Conservation (phyloP, 179 eudicot species). For the Beta lomatogona region DNA sequence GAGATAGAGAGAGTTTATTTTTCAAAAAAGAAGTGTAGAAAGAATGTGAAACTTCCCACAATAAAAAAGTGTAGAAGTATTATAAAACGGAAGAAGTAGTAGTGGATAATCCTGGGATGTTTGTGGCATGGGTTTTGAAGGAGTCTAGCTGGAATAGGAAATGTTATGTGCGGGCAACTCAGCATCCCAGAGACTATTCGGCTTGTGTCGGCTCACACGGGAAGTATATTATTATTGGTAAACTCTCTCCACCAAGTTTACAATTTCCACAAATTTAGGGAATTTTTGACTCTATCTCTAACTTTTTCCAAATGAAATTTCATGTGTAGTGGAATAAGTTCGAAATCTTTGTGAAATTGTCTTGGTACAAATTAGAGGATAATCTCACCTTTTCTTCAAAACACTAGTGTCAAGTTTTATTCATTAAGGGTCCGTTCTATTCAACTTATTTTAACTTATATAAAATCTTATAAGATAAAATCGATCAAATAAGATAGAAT, state of each 20-base stretch:
- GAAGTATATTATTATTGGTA: neutral
- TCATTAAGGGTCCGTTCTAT: no score
- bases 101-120: constrained; percentile 28
- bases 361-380: neutral
- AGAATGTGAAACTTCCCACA: no score
- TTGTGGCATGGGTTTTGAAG: constrained; percentile 5
- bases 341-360: neutral
- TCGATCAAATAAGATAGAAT: no score
- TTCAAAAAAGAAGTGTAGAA: no score
- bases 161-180: neutral
- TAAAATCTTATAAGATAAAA: no score
- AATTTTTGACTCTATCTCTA: neutral
- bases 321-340: neutral
- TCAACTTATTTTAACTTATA: no score
- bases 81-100: no score
- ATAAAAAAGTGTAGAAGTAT: no score
- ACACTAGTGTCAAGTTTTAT: no score
- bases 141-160: constrained; percentile 26
- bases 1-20: no score
- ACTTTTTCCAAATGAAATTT: neutral
- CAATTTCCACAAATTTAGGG: neutral
- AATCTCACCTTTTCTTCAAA: no score
- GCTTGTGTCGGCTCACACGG: neutral
- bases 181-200: neutral
- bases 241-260: neutral